Evolutionary conservation across 129 eudicot genomes (phyloP), one percentile per base, ranked within the genome.

Genomic region (Escallonia rubra): DNA sequence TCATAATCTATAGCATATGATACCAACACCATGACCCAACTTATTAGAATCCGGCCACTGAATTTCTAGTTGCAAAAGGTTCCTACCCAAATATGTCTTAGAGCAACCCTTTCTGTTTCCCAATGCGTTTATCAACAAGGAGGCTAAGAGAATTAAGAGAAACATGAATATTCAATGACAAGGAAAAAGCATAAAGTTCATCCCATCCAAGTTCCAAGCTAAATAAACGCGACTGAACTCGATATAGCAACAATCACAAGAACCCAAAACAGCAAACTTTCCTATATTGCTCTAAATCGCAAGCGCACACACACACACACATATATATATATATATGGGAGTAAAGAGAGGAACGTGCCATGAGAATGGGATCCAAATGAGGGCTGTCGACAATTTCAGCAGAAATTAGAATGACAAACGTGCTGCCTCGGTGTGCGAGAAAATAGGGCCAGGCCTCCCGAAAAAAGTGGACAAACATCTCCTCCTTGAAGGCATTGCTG

Each of bases 401-500:
- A 53, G 96, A 86, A 41, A 94, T 74, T 47, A 94, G 73, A 59
- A 94, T 79, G 41, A 94, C 96, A 67, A 94, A 94, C 10, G 90
- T 89, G 58, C 96, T 87, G 50, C 91, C 95, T 16, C 96, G 83
- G 78, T 89, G 97, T 39, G 99, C 99, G 41, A 78, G 76, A 74
- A 89, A 84, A 71, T 94, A 94, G 11, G 99, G 97, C 99, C 99
- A 89, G n/a, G 98, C 79, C 78, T 89, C 96, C 4, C 98, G 79
- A 38, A 93, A 89, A 74, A 87, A 89, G 11, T 78, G 58, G 45
- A 94, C 96, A 65, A 94, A 94, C 50, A 68, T 79, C 67, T 89
- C 93, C 54, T 89, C 99, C 49, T 82, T 86, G 6, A 67, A 67
- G 52, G 63, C 73, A 61, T 66, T 70, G 59, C 63, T 67, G 44